Conservation (phyloP, 305 asterid genomes). For the Nicotiana rustica region DNA sequence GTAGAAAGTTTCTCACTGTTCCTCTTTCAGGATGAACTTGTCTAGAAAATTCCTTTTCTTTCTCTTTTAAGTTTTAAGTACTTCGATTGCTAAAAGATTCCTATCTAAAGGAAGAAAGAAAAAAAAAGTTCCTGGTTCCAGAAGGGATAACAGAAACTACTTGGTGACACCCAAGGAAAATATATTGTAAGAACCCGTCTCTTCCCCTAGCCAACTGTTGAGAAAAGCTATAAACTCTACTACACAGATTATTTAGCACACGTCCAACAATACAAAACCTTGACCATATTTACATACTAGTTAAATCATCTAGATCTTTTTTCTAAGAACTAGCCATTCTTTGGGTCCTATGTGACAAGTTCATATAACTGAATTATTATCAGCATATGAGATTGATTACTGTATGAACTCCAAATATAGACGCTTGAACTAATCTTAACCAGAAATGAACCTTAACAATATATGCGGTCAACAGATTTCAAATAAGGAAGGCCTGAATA, state of each 20-base stretch:
- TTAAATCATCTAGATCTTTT: background rate
- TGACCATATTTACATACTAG: conserved; percentile 24
- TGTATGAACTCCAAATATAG: background rate
- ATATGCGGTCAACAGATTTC: background rate
- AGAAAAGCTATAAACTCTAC: background rate
- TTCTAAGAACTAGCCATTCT: background rate
- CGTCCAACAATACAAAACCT: conserved; percentile 7
- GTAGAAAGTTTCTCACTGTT: conserved; percentile 7
- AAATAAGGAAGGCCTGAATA: background rate
- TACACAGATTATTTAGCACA: background rate
- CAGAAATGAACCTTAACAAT: conserved; percentile 20
- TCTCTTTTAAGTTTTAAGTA: background rate
- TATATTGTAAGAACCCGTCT: background rate
- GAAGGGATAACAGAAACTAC: background rate
- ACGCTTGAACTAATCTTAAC: background rate
- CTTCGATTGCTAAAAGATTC: background rate
- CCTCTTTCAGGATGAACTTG: background rate
- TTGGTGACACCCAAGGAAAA: background rate
- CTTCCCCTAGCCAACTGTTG: background rate
- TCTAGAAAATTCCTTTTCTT: background rate
- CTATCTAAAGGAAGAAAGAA: background rate
- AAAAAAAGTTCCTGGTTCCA: background rate
- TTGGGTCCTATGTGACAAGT: background rate
- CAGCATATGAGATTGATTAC: background rate
- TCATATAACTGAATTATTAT: conserved; percentile 10